Base-by-base conservation (phyloP, 306 rosid species). In the Lablab purpureus region DNA sequence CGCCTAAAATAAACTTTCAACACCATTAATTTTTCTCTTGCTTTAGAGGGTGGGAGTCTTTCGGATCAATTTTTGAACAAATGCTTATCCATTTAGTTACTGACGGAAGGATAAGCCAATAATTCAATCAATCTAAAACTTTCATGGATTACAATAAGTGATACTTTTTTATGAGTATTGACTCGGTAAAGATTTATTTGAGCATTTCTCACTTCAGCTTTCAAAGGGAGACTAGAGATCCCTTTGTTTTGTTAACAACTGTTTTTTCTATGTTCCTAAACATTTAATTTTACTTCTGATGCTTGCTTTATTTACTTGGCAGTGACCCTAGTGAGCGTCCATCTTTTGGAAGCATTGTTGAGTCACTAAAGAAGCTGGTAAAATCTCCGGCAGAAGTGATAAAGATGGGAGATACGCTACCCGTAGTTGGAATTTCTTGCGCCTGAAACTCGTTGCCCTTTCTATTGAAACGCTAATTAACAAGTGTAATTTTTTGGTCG, bases 311-410 rank as follows among this genome's bases (percentile, higher is more conserved):
- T 69, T 85, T 76, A 15, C 41, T 67, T 80, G 71, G 77, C 90
- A 95, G 99, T 66, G 96, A 88, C 79, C 98, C 99, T 8, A 74
- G 17, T 67, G 87, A 88, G 64, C 93, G 98, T 69, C 99, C 99
- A 11, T 77, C 94, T 40, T 90, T 95, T 25, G 40, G 70, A 10
- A 79, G 83, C 55, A 95, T 92, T 77, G 97, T 95, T 0, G 92
- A 88, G 1, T 83, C 99, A 10, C 82, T 95, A 79, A 95, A 92
- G 91, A 95, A 91, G 90, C 83, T 95, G 84, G 88, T 92, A 11
- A 93, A 82, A 82, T 87, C 98, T 81, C 99, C 98, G 1, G 84
- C 71, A 80, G 94, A 89, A 80, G 49, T 86, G 88, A 90, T 88
- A 62, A 84, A 79, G 43, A 85, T 88, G 91, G 91, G 86, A 1